Evolutionary conservation across 2,329 filamentous ascomycete species (phyloP).

Genomic region (Fusarium brevicatenulatum): DNA sequence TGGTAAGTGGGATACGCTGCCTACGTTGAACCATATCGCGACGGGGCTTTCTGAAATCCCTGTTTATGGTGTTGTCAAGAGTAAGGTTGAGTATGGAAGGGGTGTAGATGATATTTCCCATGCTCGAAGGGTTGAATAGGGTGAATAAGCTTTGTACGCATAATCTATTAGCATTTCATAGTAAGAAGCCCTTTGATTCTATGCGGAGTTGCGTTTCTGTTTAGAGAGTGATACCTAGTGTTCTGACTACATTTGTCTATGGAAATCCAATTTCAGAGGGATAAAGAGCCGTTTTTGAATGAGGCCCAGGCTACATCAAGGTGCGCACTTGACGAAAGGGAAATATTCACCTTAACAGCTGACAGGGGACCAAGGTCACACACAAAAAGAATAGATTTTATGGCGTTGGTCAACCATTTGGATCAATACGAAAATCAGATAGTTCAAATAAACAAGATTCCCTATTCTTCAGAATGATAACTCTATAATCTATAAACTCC

Average conservation of each 20-base stretch:
- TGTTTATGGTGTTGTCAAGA: constrained; percentile 23
- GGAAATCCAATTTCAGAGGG: no score
- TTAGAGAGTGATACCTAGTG: fast-evolving
- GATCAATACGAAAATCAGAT: no score
- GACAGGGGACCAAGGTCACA: no score
- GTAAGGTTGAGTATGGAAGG: constrained; percentile 16
- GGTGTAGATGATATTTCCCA: constrained; percentile 25
- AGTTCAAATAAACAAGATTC: no score
- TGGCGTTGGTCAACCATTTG: no score
- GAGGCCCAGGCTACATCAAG: no score
- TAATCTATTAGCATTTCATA: neutral
- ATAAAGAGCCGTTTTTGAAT: no score
- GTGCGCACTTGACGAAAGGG: no score
- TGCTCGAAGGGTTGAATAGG: constrained; percentile 21
- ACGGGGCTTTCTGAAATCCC: constrained; percentile 29
- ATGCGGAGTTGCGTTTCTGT: fast-evolving
- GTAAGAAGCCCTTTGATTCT: neutral
- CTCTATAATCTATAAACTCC: no score
- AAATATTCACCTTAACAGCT: neutral
- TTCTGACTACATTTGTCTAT: neutral
- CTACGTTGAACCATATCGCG: constrained; percentile 32
- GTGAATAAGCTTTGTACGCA: neutral
- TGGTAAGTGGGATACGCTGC: constrained; percentile 19
- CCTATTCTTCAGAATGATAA: no score
- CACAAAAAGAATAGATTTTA: no score